Percentiles rank a stretch among this genome's conserved stretches.
These are phyloP conservation scores for Tetrahymena elliotti DNA, from an alignment of 73 alveolate species.

Conservation along the genomic window DNA sequence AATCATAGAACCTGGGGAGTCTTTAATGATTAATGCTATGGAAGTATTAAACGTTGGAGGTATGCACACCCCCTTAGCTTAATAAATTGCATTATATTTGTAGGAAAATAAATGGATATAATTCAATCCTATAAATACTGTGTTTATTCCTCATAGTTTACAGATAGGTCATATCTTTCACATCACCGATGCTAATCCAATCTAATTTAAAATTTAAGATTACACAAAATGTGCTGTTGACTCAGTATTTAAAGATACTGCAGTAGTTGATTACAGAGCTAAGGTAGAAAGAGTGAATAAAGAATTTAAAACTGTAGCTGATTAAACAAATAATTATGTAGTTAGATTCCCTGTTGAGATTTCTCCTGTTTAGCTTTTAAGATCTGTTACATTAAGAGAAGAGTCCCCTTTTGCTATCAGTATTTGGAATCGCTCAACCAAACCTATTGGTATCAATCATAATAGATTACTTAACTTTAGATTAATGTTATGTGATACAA, in stretches of 20 bases:
- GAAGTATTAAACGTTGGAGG: background rate
- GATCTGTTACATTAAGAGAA: background rate
- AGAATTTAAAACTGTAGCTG: background rate
- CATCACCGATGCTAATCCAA: background rate
- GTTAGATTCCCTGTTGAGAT: background rate
- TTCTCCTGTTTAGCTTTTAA: background rate
- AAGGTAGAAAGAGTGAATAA: background rate
- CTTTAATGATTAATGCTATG: background rate
- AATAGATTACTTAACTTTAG: background rate
- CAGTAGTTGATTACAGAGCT: background rate
- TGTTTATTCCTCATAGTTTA: background rate
- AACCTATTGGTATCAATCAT: background rate
- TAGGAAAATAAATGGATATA: background rate
- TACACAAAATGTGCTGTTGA: background rate
- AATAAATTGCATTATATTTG: background rate
- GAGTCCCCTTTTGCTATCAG: background rate
- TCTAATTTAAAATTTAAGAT: background rate
- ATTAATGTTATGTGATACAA: background rate
- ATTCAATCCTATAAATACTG: background rate
- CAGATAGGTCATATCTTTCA: background rate
- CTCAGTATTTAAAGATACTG: background rate
- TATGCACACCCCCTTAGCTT: background rate
- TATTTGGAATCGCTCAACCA: background rate
- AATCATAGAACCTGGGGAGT: background rate
- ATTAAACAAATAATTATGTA: background rate